Evolutionary conservation across 345 rosid genomes (phyloP).

Genomic region (Psidium friedrichsthalianum): DNA sequence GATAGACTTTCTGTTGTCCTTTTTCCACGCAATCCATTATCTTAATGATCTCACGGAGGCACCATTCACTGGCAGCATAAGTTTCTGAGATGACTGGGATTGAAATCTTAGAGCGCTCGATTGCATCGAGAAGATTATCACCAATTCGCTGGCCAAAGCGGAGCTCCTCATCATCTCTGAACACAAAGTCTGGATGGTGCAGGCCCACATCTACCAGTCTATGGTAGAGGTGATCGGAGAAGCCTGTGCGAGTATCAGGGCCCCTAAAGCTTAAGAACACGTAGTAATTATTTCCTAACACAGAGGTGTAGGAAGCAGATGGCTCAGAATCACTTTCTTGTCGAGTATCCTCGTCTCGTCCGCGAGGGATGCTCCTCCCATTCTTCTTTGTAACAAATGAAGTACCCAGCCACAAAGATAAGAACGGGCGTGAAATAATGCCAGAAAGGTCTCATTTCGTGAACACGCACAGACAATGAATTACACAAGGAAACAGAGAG

Average conservation of each 20-base stretch:
- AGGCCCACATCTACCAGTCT: not conserved
- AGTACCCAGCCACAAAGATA: not conserved
- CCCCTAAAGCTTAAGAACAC: not conserved
- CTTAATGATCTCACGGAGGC: fast-evolving
- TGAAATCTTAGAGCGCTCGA: not conserved
- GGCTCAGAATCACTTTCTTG: not conserved
- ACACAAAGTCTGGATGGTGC: not conserved
- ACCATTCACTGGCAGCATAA: not conserved
- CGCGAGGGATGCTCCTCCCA: not conserved
- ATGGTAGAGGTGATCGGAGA: not conserved
- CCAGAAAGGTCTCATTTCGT: not conserved
- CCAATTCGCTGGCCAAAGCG: not conserved
- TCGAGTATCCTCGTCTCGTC: not conserved
- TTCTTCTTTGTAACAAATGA: not conserved
- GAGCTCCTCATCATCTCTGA: not conserved
- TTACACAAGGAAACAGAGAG: too few relatives aligned
- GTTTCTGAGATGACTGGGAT: not conserved
- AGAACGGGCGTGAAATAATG: not conserved
- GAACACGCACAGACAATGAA: too few relatives aligned
- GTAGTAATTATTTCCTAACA: not conserved
- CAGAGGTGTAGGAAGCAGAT: not conserved
- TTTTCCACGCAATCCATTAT: not conserved
- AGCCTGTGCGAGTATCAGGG: not conserved
- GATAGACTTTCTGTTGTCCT: fast-evolving
- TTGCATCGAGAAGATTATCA: not conserved